A percentile compares a stretch with the other conserved stretches of the same genome.
Conservation (phyloP, 2,329 filamentous ascomycete species). For the Talaromyces islandicus region DNA sequence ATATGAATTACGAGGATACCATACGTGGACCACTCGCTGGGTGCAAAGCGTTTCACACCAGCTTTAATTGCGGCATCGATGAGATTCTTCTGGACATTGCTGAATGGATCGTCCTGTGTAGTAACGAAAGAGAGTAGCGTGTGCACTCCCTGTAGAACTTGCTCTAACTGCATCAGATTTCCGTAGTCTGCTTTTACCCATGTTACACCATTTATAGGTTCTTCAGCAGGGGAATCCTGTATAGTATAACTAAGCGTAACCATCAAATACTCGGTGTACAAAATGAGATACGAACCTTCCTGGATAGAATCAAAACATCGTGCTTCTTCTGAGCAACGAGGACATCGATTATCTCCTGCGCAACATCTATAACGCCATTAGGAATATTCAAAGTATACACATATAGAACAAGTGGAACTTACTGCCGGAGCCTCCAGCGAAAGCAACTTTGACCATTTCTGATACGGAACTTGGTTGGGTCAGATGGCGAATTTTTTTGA, state of each 20-base stretch:
- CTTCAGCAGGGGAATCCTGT: slow-evolving; percentile 17
- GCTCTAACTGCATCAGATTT: slow-evolving; percentile 30
- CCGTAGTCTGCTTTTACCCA: slow-evolving; percentile 44
- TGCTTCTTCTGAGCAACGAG: slow-evolving; percentile 47
- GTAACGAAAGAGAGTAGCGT: slow-evolving; percentile 50
- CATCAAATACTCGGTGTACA: not conserved
- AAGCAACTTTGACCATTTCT: slow-evolving; percentile 38
- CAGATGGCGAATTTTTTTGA: not conserved
- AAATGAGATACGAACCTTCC: slow-evolving; percentile 31
- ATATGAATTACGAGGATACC: not conserved
- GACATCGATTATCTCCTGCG: slow-evolving; percentile 47
- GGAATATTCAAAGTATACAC: slow-evolving; percentile 1
- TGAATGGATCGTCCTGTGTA: slow-evolving; percentile 13
- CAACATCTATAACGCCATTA: slow-evolving; percentile 41
- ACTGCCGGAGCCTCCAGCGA: slow-evolving; percentile 44
- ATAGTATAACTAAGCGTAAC: not conserved
- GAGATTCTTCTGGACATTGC: slow-evolving; percentile 26
- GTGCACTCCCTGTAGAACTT: slow-evolving; percentile 42
- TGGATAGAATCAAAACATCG: slow-evolving; percentile 47
- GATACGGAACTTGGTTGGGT: not conserved
- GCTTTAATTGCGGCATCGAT: slow-evolving; percentile 36
- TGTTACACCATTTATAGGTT: not conserved
- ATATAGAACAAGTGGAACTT: slow-evolving; percentile 13
- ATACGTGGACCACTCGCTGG: slow-evolving; percentile 30
- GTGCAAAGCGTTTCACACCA: slow-evolving; percentile 37